Evolutionary conservation across 83 land plant genomes (phyloP).

Genomic region (Picea abies): DNA sequence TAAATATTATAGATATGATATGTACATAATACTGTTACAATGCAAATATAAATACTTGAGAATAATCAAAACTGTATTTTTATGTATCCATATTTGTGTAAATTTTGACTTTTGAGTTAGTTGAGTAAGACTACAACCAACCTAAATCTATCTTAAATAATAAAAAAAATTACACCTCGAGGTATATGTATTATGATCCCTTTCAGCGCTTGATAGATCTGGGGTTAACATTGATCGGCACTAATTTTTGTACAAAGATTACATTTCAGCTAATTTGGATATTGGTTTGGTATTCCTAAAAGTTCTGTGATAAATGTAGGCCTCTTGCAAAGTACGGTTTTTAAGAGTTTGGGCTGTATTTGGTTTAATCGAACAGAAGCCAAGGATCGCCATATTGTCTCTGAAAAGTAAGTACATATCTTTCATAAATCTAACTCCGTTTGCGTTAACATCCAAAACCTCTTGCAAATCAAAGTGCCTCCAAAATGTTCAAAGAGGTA

Average conservation of each 20-base stretch:
- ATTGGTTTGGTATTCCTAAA: background rate
- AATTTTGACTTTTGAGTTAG: no score
- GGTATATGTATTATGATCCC: no score
- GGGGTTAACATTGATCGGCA: no score
- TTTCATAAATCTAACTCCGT: background rate
- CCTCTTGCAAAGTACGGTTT: constrained; percentile 77
- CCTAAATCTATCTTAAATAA: no score
- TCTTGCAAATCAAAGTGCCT: background rate
- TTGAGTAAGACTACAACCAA: no score
- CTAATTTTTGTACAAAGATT: background rate
- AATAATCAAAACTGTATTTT: no score
- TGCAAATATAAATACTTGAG: no score
- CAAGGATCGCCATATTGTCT: constrained; percentile 88
- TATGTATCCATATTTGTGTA: no score
- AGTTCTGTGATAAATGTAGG: constrained; percentile 37
- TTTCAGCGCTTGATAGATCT: no score
- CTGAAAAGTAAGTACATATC: constrained; percentile 63
- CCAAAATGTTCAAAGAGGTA: background rate
- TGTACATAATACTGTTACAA: no score
- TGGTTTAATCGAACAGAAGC: constrained; percentile 97
- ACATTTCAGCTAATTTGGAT: background rate
- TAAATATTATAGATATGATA: no score
- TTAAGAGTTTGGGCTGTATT: constrained; percentile 94
- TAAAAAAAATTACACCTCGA: no score
- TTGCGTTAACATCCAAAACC: background rate